phyloP scores from a whole-genome alignment of 371 early-diverging fungal species.

The Apophysomyces variabilis region DNA sequence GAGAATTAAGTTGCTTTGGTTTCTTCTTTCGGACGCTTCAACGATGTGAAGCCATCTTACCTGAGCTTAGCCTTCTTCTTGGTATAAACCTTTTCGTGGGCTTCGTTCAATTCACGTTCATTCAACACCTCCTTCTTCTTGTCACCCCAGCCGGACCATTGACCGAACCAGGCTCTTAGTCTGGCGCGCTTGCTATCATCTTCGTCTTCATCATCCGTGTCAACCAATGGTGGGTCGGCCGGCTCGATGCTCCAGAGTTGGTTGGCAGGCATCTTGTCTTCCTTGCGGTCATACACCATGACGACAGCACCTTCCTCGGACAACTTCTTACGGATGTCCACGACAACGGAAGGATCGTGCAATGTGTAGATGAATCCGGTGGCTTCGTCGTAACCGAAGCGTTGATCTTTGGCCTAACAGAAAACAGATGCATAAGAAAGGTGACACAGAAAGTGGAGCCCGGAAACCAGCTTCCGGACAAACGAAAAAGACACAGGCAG shows the following conservation, averaged over 20 bases:
- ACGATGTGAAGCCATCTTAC: conserved; percentile 5
- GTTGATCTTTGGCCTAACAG: conserved; percentile 32
- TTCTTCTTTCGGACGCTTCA: neutral
- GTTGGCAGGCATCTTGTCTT: conserved; percentile 26
- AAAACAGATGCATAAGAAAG: conserved; percentile 13
- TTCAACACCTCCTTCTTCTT: conserved; percentile 28
- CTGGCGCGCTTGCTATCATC: conserved; percentile 40
- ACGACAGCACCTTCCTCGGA: conserved; percentile 27
- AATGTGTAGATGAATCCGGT: conserved; percentile 34
- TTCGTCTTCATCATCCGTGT: conserved; percentile 37
- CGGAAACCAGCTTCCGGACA: conserved; percentile 18
- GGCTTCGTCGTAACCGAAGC: conserved; percentile 36
- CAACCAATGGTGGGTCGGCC: conserved; percentile 34
- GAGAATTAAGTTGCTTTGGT: neutral
- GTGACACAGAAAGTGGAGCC: conserved; percentile 9
- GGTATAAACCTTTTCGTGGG: conserved; percentile 39
- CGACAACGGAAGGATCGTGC: conserved; percentile 25
- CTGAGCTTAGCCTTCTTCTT: conserved; percentile 36
- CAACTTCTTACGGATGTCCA: conserved; percentile 32
- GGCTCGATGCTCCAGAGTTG: conserved; percentile 33
- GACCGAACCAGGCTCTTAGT: conserved; percentile 39
- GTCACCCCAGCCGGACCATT: conserved; percentile 36
- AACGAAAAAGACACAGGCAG: neutral
- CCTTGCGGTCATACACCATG: conserved; percentile 30
- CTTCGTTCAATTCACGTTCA: conserved; percentile 35